These are phyloP conservation scores for Tubosaeta brunneosetosa DNA, from an alignment of 768 basidiomycete species.

Conservation along the genomic window DNA sequence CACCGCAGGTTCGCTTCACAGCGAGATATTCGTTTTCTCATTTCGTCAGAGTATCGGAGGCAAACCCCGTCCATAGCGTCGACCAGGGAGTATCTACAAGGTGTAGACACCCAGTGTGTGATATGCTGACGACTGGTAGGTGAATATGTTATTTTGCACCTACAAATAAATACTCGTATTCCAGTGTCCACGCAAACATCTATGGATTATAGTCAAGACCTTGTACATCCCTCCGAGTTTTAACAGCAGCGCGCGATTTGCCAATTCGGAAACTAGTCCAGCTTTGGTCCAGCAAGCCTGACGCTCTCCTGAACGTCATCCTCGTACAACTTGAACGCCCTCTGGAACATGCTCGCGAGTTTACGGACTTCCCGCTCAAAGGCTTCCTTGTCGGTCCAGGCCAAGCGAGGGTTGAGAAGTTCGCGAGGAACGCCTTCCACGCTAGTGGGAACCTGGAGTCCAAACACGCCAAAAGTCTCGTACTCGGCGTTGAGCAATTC, in stretches of 20 bases:
- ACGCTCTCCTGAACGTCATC: conserved; percentile 79
- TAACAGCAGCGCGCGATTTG: neutral
- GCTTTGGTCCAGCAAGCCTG: conserved; percentile 69
- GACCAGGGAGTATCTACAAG: conserved; percentile 6
- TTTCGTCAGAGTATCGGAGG: conserved; percentile 8
- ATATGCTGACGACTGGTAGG: conserved; percentile 15
- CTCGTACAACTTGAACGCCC: conserved; percentile 91
- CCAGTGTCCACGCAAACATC: neutral
- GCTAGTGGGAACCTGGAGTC: conserved; percentile 75
- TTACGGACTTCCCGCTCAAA: conserved; percentile 87
- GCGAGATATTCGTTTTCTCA: conserved; percentile 10
- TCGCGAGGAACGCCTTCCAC: conserved; percentile 88
- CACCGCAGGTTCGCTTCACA: conserved; percentile 17
- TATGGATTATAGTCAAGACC: conserved; percentile 4
- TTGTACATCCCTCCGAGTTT: neutral
- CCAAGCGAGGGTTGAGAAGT: conserved; percentile 80
- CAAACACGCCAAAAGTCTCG: conserved; percentile 81
- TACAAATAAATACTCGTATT: conserved; percentile 6
- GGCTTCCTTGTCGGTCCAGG: conserved; percentile 86
- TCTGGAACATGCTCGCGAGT: conserved; percentile 89
- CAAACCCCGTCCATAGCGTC: neutral
- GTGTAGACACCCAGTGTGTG: conserved; percentile 4
- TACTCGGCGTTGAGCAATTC: conserved; percentile 82
- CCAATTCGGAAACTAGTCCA: conserved; percentile 15
- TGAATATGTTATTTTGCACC: neutral